Percentiles rank a stretch among this genome's conserved stretches.
These are phyloP conservation scores for Diaporthe capsici DNA, from an alignment of 2,329 filamentous ascomycete species.

Conservation along the genomic window DNA sequence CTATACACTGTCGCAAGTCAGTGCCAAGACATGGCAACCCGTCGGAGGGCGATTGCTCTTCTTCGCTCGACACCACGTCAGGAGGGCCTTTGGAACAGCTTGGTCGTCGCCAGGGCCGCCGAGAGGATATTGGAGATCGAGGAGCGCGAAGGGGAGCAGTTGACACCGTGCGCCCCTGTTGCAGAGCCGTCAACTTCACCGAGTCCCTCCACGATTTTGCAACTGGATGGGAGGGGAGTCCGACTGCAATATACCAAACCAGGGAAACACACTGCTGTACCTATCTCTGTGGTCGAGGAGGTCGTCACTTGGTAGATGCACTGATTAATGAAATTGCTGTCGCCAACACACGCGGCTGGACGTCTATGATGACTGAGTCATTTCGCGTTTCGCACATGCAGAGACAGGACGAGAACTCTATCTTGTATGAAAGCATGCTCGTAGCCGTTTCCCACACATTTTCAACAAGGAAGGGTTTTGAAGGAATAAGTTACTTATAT, in stretches of 20 bases:
- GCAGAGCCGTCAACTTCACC: too few species aligned
- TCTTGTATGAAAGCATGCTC: not conserved
- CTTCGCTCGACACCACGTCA: not conserved
- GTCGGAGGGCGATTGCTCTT: constrained; percentile 1
- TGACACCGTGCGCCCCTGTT: not conserved
- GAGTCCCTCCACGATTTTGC: not conserved
- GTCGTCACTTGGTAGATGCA: not conserved
- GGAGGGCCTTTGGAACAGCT: constrained; percentile 2
- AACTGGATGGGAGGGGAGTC: not conserved
- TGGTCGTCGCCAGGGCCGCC: not conserved
- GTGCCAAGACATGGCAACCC: not conserved
- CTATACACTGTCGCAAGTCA: constrained; percentile 10
- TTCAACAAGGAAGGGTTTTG: not conserved
- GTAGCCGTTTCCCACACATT: not conserved
- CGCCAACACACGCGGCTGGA: not conserved
- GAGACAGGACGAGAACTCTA: not conserved
- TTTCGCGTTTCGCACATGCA: too few species aligned
- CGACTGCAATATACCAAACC: not conserved
- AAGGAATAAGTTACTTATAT: too few species aligned
- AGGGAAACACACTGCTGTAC: not conserved
- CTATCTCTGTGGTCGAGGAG: not conserved
- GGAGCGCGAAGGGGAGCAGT: not conserved
- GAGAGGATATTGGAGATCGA: constrained; percentile 10
- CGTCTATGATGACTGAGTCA: not conserved
- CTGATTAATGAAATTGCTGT: not conserved